Evolutionary conservation across 1,284 basidiomycete species (phyloP).

Genomic region (Wolfiporia cocos): DNA sequence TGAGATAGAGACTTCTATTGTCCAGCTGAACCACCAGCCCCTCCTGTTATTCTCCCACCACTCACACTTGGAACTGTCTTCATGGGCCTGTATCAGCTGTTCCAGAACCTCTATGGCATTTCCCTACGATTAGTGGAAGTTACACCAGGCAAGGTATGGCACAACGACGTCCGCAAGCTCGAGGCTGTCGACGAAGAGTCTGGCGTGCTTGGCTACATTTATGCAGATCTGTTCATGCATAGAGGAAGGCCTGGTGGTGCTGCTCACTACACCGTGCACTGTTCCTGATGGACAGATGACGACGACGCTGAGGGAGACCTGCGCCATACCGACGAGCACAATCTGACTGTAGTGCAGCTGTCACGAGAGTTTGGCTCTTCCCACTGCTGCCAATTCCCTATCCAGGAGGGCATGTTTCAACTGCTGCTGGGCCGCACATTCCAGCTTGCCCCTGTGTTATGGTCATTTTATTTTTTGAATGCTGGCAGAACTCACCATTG

Average conservation of each 20-base stretch:
- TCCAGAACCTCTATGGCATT: slow-evolving; percentile 84
- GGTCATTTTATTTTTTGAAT: too few species aligned
- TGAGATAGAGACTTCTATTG: slow-evolving; percentile 94
- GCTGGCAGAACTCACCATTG: too few species aligned
- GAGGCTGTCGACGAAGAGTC: slow-evolving; percentile 87
- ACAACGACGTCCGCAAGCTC: slow-evolving; percentile 82
- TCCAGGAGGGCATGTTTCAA: slow-evolving; percentile 72
- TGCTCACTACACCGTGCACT: slow-evolving; percentile 96
- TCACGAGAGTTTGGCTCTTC: slow-evolving; percentile 57
- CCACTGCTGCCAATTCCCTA: slow-evolving; percentile 50
- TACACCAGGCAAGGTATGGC: slow-evolving; percentile 83
- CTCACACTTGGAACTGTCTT: slow-evolving; percentile 83
- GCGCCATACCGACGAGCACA: slow-evolving; percentile 29
- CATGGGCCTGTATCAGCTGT: slow-evolving; percentile 81
- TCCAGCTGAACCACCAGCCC: slow-evolving; percentile 67
- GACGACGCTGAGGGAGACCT: slow-evolving; percentile 78
- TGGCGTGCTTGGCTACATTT: slow-evolving; percentile 90
- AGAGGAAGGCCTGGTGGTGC: slow-evolving; percentile 87
- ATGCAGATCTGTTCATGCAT: slow-evolving; percentile 87
- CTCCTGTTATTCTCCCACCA: slow-evolving; percentile 63
- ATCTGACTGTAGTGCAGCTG: slow-evolving; percentile 30
- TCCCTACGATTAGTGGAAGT: slow-evolving; percentile 68
- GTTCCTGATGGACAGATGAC: slow-evolving; percentile 87
- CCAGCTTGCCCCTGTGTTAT: too few species aligned
- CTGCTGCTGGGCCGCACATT: slow-evolving; percentile 88